A percentile compares a stretch with the other conserved stretches of the same genome.
Conservation (phyloP, 495 filamentous ascomycete species). For the Chaetomium cochliodes region DNA sequence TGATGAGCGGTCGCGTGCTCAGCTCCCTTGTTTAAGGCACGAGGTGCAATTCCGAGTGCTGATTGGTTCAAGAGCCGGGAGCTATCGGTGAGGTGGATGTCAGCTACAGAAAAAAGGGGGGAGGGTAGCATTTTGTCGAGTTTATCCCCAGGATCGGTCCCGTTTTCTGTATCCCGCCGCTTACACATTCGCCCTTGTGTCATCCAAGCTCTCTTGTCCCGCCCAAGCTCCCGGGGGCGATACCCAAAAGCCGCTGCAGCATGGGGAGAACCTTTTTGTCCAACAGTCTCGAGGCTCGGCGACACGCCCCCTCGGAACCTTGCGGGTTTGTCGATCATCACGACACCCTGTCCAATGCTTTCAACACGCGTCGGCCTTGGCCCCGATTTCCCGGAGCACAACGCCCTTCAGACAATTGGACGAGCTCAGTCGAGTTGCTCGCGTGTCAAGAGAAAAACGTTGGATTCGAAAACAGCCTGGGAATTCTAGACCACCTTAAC, state of each 20-base stretch:
- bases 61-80: slow-evolving; percentile 23
- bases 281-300: slow-evolving; percentile 3
- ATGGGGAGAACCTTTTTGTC: not conserved
- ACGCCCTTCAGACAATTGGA: not conserved
- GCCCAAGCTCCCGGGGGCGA: slow-evolving; percentile 3
- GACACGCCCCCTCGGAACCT: slow-evolving; percentile 14
- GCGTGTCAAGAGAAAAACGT: slow-evolving; percentile 2
- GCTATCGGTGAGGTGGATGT: not conserved
- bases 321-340: not conserved
- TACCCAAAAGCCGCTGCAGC: slow-evolving; percentile 6
- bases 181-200: slow-evolving; percentile 2
- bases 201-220: not conserved
- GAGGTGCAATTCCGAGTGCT: slow-evolving; percentile 25
- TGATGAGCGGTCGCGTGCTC: slow-evolving; percentile 34
- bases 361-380: slow-evolving; percentile 12
- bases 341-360: slow-evolving; percentile 22
- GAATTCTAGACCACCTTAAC: slow-evolving; percentile 1
- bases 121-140: not conserved
- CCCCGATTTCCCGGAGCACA: not conserved
- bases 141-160: too few species aligned
- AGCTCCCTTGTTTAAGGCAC: slow-evolving; percentile 31
- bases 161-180: slow-evolving; percentile 14
- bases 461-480: slow-evolving; percentile 4
- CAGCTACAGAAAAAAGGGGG: slow-evolving; percentile 9
- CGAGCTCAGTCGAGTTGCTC: not conserved